Conservation (phyloP, 331 rosid species). For the Ulmus americana region DNA sequence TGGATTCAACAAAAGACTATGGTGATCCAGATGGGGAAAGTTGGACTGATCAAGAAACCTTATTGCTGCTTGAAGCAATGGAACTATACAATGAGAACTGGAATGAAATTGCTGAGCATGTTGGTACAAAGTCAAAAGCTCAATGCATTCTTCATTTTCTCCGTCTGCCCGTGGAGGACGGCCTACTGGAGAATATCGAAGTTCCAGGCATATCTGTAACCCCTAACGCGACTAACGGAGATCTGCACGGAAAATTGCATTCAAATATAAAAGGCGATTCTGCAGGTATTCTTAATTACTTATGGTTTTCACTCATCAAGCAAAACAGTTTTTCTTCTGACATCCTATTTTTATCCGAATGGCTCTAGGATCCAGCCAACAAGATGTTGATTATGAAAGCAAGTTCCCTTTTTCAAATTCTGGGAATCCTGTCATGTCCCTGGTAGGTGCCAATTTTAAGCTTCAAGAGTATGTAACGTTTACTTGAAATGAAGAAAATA, state of each 20-base stretch:
- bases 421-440: conserved; percentile 94
- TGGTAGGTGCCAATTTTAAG: conserved; percentile 54
- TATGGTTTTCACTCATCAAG: conserved; percentile 2
- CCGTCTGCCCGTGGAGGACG: conserved; percentile 88
- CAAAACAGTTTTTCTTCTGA: conserved; percentile 23
- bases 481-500: neutral
- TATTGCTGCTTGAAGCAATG: conserved; percentile 84
- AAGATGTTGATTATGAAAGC: conserved; percentile 46
- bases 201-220: conserved; percentile 56
- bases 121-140: conserved; percentile 92
- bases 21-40: conserved; percentile 74
- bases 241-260: conserved; percentile 37
- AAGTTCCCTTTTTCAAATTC: conserved; percentile 90
- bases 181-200: conserved; percentile 77
- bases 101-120: conserved; percentile 93
- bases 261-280: conserved; percentile 56
- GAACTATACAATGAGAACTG: conserved; percentile 86
- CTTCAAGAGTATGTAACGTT: neutral
- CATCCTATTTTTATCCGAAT: conserved; percentile 22
- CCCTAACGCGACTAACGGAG: conserved; percentile 42
- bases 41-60: conserved; percentile 97
- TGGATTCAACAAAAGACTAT: conserved; percentile 65
- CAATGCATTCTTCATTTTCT: conserved; percentile 98
- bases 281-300: conserved; percentile 53
- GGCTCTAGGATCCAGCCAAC: conserved; percentile 50